Evolutionary conservation across 2,329 filamentous ascomycete species (phyloP), one percentile per base, ranked within the genome.

Genomic region (Ceratocystis huliohia): DNA sequence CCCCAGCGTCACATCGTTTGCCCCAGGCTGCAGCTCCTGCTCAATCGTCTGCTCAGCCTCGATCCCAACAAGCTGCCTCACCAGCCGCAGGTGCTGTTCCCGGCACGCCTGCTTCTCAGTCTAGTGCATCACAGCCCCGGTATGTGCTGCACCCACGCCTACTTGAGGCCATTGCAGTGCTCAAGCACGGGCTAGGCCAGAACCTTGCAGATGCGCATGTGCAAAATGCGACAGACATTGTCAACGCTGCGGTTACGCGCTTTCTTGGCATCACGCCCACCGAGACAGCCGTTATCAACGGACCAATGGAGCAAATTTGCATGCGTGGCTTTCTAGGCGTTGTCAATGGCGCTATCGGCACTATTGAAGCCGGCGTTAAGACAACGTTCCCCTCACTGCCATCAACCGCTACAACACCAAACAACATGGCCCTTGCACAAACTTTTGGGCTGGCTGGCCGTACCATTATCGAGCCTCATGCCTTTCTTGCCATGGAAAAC

Each of bases 201-300:
- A 79, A 79, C 66, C 74, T 82, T 53, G 75, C 75, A 63, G 78
- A 76, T 68, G 76, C 77, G 1, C 74, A 75, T 15, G 74, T 75
- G 13, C 75, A 76, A 30, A 75, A 77, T 66, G 74, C 78, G 17
- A 77, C 81, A 66, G 78, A 76, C 28, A 77, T 81, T 28, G 78
- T 81, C 68, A 80, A 81, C 76, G 81, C 79, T 5, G 80, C 80
- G 13, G 74, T 82, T 68, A 82, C 81, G 69, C 79, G 80, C 30
- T 79, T 77, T 57, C 72, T 82, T 8, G 79, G 79, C 0, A 75
- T 83, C 61, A 77, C 80, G 68, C 75, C 75, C 28, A 62, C 63
- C 13, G 64, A 68, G 13, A 66, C 74, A 75, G 53, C 75, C 76
- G 5, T 78, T 77, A 0, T 78, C 77, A 77, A 78, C 65, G 76